Percentiles rank a stretch among this genome's conserved stretches.
These are phyloP conservation scores for Suhomyces emberorum DNA, from an alignment of 805 yeast species.

Conservation along the genomic window DNA sequence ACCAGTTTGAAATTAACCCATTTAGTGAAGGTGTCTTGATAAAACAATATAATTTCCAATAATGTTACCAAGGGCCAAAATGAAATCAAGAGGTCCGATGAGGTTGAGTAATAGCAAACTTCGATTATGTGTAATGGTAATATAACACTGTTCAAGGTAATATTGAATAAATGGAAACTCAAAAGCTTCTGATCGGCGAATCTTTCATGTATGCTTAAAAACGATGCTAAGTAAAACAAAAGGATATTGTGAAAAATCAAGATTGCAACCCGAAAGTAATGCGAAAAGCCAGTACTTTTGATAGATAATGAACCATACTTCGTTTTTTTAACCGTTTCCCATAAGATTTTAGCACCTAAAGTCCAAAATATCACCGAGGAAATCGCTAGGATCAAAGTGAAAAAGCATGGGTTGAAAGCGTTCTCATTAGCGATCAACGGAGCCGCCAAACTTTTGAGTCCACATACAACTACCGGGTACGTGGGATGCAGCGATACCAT, in stretches of 20 bases:
- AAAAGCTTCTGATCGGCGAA: constrained; percentile 19
- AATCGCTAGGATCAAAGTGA: constrained; percentile 13
- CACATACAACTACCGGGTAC: constrained; percentile 12
- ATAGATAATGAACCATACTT: constrained; percentile 17
- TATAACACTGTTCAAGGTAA: constrained; percentile 11
- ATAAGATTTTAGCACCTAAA: constrained; percentile 1
- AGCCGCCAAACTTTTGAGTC: constrained; percentile 11
- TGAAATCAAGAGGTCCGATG: constrained; percentile 19
- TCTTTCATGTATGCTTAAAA: constrained; percentile 20
- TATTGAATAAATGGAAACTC: constrained; percentile 12
- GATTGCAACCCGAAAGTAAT: constrained; percentile 17
- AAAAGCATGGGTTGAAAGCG: constrained; percentile 36
- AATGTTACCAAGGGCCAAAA: constrained; percentile 28
- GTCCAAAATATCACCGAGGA: constrained; percentile 8
- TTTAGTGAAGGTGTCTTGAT: constrained; percentile 24
- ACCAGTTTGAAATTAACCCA: constrained; percentile 19
- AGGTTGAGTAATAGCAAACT: constrained; percentile 16
- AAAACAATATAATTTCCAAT: constrained; percentile 18
- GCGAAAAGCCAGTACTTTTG: constrained; percentile 23
- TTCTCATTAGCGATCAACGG: constrained; percentile 27
- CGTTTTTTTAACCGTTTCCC: not conserved
- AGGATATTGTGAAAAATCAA: constrained; percentile 18
- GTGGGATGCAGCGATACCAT: not conserved
- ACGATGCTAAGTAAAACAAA: constrained; percentile 11
- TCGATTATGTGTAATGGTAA: constrained; percentile 29